Evolutionary conservation across 202 grass and related monocot genomes (phyloP), one percentile per base, ranked within the genome.

Genomic region (Zizania palustris): DNA sequence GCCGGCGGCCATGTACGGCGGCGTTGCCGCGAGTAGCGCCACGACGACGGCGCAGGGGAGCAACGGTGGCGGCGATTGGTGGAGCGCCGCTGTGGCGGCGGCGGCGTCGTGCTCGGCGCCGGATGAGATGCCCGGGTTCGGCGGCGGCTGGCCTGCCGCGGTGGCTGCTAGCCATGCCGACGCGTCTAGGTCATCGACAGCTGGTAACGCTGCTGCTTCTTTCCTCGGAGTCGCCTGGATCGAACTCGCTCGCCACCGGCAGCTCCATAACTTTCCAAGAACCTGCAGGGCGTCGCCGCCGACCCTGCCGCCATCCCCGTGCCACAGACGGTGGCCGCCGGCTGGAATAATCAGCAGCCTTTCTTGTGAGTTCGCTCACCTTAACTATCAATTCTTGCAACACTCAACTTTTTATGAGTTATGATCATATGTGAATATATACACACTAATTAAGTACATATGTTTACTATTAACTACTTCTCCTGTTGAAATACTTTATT

Each of bases 261-360:
- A 83, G 74, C 68, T 78, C 80, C 22, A 19, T 87, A 35, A 79
- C 80, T 28, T 87, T 74, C 80, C 85, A 83, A 48, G 74, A 87
- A 45, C 56, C 79, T 13, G 12, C 60, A 1, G n/a, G 49, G 58
- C 60, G 39, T 10, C 44, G 43, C 44, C 44, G 34, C 41, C 69
- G 67, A 77, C 13, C 73, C 67, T 6, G 67, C 60, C 36, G 28
- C 35, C 60, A 48, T 67, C 36, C 51, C 62, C 45, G 33, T 65
- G 28, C 49, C 40, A 5, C 49, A 38, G 60, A 49, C 13, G 22
- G 66, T 2, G n/a, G 2, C 67, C 12, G 59, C 22, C n/a, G n/a
- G 65, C 39, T 93, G 84, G 91, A n/a, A n/a, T n/a, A 90, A 74
- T 51, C 88, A 89, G 45, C 69, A 85, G 65, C 72, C 83, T 65